These are phyloP conservation scores for Acephala macrosclerotiorum DNA, from an alignment of 2,329 filamentous ascomycete species.

Conservation along the genomic window DNA sequence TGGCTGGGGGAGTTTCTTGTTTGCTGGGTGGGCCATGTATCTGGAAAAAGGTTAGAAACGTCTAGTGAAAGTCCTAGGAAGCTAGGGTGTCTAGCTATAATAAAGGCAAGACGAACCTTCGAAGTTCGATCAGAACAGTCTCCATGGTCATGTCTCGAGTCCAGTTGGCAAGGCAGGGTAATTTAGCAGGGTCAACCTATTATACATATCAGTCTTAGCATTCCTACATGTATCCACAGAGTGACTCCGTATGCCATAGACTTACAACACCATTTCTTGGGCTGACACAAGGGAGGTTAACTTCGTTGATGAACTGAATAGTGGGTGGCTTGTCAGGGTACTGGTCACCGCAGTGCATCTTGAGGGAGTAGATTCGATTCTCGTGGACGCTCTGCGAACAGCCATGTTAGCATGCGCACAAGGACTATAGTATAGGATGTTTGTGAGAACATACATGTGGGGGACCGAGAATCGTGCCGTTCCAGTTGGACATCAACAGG, in stretches of 20 bases:
- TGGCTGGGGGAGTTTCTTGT: conserved; percentile 96
- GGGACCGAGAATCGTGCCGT: conserved; percentile 94
- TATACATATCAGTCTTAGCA: neutral
- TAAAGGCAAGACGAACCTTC: conserved; percentile 62
- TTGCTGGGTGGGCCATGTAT: conserved; percentile 88
- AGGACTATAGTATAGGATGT: neutral
- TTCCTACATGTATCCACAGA: neutral
- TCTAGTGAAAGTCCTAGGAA: conserved; percentile 38
- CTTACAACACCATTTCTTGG: conserved; percentile 75
- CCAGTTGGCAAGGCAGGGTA: conserved; percentile 89
- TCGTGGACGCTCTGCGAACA: conserved; percentile 82
- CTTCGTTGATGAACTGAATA: conserved; percentile 90
- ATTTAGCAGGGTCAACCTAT: conserved; percentile 81
- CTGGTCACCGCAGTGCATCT: conserved; percentile 89
- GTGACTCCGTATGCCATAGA: conserved; percentile 8
- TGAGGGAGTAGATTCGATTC: conserved; percentile 98
- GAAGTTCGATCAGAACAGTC: conserved; percentile 85
- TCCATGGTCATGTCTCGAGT: conserved; percentile 95
- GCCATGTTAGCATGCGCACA: neutral
- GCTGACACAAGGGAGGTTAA: conserved; percentile 97
- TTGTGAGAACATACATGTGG: conserved; percentile 77
- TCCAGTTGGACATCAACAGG: conserved; percentile 98
- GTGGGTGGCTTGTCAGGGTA: conserved; percentile 91
- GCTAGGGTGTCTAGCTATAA: neutral
- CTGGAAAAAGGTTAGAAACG: conserved; percentile 56